Conservation (phyloP, 2,329 filamentous ascomycete species). For the Aspergillus fumigatus region DNA sequence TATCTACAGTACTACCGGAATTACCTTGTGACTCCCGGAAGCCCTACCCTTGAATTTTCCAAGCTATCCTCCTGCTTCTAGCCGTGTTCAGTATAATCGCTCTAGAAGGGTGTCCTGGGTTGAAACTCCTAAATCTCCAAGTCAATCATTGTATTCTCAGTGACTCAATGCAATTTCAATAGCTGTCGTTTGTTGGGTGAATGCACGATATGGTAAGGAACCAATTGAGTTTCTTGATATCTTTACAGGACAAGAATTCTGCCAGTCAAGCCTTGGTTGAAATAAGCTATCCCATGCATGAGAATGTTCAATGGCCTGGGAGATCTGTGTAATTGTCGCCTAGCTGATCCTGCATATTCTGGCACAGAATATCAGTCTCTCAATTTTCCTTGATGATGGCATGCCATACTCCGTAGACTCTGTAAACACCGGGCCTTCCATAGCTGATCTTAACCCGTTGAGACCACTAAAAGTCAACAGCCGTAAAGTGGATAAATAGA, state of each 20-base stretch:
- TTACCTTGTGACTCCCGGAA: constrained; percentile 4
- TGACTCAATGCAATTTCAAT: background rate
- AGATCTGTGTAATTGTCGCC: background rate
- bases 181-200: background rate
- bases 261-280: background rate
- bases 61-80: constrained; percentile 2
- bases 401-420: background rate
- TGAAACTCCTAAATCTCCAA: background rate
- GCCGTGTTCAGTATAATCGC: constrained; percentile 2
- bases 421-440: background rate
- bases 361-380: background rate
- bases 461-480: background rate
- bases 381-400: background rate
- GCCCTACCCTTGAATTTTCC: constrained; percentile 3
- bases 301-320: background rate
- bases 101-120: background rate
- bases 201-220: background rate
- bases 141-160: background rate
- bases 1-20: background rate
- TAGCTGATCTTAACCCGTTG: background rate
- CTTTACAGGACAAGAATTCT: background rate
- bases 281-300: background rate
- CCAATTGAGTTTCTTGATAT: background rate
- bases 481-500: constrained; percentile 3
- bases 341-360: background rate